Evolutionary conservation across 2,329 filamentous ascomycete species (phyloP).

Genomic region (Botrytis aclada): DNA sequence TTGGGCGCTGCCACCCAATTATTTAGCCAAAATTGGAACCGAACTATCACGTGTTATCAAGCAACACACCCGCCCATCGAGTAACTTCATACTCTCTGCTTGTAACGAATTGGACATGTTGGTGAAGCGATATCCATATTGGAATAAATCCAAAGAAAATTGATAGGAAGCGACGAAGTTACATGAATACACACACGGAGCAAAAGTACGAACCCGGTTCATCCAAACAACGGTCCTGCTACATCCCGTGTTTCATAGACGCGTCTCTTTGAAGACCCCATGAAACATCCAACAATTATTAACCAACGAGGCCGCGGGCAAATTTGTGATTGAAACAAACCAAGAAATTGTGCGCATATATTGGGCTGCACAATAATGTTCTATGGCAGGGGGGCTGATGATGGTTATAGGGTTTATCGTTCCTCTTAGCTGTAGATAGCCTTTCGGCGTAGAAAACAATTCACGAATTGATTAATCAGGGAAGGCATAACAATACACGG

Average conservation of each 20-base stretch:
- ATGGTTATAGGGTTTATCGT: not conserved
- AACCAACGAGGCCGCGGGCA: not conserved
- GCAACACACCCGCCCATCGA: too few relatives aligned
- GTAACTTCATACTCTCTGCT: not conserved
- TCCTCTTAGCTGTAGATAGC: not conserved
- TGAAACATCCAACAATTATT: constrained; percentile 14
- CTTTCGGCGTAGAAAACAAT: not conserved
- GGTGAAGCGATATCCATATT: not conserved
- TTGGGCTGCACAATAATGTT: not conserved
- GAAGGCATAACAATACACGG: not conserved
- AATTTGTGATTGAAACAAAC: not conserved
- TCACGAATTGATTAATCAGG: not conserved
- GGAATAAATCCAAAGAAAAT: not conserved
- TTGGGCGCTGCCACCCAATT: not conserved
- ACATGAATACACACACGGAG: not conserved
- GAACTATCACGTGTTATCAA: not conserved
- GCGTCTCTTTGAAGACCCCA: not conserved
- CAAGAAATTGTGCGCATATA: not conserved
- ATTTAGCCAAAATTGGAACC: not conserved
- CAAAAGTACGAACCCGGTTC: constrained; percentile 8
- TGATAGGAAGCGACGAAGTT: not conserved
- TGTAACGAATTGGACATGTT: not conserved
- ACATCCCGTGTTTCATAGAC: constrained; percentile 11
- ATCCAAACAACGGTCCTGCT: constrained; percentile 14
- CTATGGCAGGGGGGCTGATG: not conserved